Conservation (phyloP, 768 basidiomycete genomes). For the Phaeotremella skinneri region DNA sequence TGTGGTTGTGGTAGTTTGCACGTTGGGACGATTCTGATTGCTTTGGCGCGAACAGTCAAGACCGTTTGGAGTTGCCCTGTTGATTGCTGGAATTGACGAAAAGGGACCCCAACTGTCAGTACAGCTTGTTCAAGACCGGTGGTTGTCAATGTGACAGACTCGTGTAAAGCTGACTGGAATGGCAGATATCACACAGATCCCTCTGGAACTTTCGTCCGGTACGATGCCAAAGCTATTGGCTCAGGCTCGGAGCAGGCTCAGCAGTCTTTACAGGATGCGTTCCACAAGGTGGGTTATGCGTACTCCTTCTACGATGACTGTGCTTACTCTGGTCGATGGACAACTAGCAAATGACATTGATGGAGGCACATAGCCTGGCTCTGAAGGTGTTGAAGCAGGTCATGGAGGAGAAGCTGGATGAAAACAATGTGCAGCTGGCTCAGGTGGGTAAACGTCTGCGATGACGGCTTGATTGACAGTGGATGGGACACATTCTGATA, state of each 20-base stretch:
- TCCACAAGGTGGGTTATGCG: constrained; percentile 69
- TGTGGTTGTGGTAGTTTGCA: constrained; percentile 4
- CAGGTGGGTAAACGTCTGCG: constrained; percentile 60
- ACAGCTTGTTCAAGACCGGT: background rate
- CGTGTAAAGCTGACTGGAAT: no score
- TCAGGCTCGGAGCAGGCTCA: constrained; percentile 98
- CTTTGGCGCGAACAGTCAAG: constrained; percentile 59
- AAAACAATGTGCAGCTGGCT: constrained; percentile 96
- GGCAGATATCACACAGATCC: constrained; percentile 94
- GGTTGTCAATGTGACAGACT: constrained; percentile 4
- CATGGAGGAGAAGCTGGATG: constrained; percentile 99
- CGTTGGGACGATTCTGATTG: background rate
- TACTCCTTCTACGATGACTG: background rate
- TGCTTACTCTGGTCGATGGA: background rate
- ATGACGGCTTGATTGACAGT: background rate
- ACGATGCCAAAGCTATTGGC: constrained; percentile 97
- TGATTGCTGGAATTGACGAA: constrained; percentile 97
- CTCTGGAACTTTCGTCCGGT: constrained; percentile 93
- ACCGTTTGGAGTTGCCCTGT: constrained; percentile 94
- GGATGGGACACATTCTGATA: constrained; percentile 1
- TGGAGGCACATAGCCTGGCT: constrained; percentile 81
- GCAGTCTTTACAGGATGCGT: constrained; percentile 93
- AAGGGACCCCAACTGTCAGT: constrained; percentile 90
- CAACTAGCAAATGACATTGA: constrained; percentile 78
- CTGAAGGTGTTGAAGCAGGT: constrained; percentile 94